Conservation (phyloP, 2,329 filamentous ascomycete genomes). For the Myriosclerotinia duriaeana region DNA sequence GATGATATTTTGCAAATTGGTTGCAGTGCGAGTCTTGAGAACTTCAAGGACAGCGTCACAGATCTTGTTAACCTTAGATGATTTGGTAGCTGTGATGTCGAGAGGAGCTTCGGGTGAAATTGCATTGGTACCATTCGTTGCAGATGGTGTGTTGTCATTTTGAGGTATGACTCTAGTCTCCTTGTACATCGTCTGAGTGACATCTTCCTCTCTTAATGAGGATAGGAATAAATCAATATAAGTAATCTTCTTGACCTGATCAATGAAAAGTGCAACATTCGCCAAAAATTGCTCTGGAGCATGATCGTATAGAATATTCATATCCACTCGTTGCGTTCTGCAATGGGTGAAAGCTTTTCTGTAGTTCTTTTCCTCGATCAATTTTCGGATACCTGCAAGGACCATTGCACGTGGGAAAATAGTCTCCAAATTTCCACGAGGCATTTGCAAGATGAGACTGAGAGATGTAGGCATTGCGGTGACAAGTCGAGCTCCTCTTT, state of each 20-base stretch:
- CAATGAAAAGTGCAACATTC: conserved; percentile 73
- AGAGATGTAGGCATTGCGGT: conserved; percentile 88
- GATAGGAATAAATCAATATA: conserved; percentile 91
- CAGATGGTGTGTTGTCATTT: conserved; percentile 38
- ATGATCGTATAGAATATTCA: conserved; percentile 97
- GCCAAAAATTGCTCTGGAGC: conserved; percentile 81
- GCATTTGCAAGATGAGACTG: conserved; percentile 88
- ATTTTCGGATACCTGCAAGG: conserved; percentile 79
- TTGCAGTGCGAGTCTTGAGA: conserved; percentile 61
- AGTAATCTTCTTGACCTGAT: conserved; percentile 77
- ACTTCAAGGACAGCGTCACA: conserved; percentile 79
- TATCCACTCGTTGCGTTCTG: conserved; percentile 89
- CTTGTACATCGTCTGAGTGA: conserved; percentile 89
- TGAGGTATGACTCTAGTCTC: conserved; percentile 63
- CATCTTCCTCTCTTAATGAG: conserved; percentile 84
- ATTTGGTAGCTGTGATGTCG: conserved; percentile 29
- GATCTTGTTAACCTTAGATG: conserved; percentile 77
- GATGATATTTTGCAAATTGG: conserved; percentile 83
- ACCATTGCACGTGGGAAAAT: conserved; percentile 93
- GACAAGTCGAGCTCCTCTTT: conserved; percentile 82
- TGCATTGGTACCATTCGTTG: conserved; percentile 28
- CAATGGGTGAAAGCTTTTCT: conserved; percentile 82
- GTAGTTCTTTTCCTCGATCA: conserved; percentile 80
- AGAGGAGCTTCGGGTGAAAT: conserved; percentile 14
- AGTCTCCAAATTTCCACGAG: conserved; percentile 90